These are phyloP conservation scores for Alternaria dauci DNA, from an alignment of 2,329 filamentous ascomycete genomes.

Conservation along the genomic window DNA sequence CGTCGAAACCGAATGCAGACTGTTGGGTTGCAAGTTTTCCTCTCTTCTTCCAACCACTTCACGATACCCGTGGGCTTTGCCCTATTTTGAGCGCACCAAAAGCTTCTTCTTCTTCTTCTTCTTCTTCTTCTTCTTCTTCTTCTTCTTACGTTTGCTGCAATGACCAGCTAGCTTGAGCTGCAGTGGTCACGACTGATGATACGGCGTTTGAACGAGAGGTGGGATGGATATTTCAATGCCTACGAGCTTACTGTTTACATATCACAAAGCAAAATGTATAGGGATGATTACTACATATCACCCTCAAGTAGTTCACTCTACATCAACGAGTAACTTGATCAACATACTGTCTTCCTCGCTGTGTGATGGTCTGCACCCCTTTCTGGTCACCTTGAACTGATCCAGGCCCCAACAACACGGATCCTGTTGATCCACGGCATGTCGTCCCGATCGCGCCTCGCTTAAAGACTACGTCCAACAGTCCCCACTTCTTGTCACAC, in stretches of 20 bases:
- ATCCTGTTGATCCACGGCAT: neutral
- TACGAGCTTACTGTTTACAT: slow-evolving; percentile 1
- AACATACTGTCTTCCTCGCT: neutral
- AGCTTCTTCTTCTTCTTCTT: slow-evolving; percentile 5
- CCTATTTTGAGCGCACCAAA: slow-evolving; percentile 11
- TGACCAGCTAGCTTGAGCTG: neutral
- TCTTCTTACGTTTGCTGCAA: neutral
- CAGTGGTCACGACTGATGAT: slow-evolving; percentile 7
- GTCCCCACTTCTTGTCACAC: neutral
- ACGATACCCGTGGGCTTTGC: slow-evolving; percentile 25
- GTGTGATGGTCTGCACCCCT: neutral
- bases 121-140: neutral
- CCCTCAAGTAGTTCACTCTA: neutral
- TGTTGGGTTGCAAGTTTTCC: neutral
- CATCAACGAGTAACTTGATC: neutral
- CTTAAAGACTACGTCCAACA: neutral
- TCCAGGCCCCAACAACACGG: neutral
- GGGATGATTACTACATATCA: neutral
- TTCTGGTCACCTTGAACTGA: neutral
- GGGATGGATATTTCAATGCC: neutral
- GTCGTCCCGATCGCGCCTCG: neutral
- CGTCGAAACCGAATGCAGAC: neutral
- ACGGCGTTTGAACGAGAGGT: slow-evolving; percentile 5
- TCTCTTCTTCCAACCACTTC: slow-evolving; percentile 11
- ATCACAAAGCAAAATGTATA: neutral